phyloP scores from a whole-genome alignment of 441 rosid genomes.

The Adansonia grandidieri region DNA sequence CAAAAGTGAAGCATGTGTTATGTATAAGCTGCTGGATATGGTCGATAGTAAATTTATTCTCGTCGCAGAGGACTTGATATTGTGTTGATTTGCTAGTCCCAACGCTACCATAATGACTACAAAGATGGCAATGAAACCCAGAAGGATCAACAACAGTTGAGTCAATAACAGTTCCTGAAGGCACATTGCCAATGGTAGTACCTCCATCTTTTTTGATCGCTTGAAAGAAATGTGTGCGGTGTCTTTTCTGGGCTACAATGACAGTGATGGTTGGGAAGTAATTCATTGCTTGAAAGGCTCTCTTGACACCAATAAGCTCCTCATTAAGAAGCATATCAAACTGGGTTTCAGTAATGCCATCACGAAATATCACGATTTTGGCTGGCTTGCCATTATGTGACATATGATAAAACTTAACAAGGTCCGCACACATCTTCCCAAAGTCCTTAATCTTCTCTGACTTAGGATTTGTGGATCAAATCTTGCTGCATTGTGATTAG shows the following conservation, averaged over 20 bases:
- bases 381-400: slow-evolving; percentile 49
- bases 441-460: slow-evolving; percentile 63
- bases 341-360: slow-evolving; percentile 85
- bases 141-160: slow-evolving; percentile 65
- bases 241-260: slow-evolving; percentile 85
- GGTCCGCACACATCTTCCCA: slow-evolving; percentile 60
- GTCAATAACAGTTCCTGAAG: slow-evolving; percentile 83
- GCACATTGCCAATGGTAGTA: slow-evolving; percentile 50
- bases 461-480: slow-evolving; percentile 60
- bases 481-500: slow-evolving; percentile 70
- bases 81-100: slow-evolving; percentile 90
- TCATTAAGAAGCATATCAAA: slow-evolving; percentile 85
- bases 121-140: slow-evolving; percentile 75
- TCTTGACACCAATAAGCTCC: slow-evolving; percentile 61
- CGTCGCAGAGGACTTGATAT: slow-evolving; percentile 75
- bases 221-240: slow-evolving; percentile 70
- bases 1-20: slow-evolving; percentile 74
- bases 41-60: slow-evolving; percentile 61
- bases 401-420: slow-evolving; percentile 44
- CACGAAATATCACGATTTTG: slow-evolving; percentile 71
- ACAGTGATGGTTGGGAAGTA: slow-evolving; percentile 67
- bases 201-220: slow-evolving; percentile 40
- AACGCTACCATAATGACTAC: slow-evolving; percentile 72
- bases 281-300: slow-evolving; percentile 35
- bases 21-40: slow-evolving; percentile 69